Evolutionary conservation across 768 basidiomycete genomes (phyloP).

Genomic region (Neoboletus brunneissimus): DNA sequence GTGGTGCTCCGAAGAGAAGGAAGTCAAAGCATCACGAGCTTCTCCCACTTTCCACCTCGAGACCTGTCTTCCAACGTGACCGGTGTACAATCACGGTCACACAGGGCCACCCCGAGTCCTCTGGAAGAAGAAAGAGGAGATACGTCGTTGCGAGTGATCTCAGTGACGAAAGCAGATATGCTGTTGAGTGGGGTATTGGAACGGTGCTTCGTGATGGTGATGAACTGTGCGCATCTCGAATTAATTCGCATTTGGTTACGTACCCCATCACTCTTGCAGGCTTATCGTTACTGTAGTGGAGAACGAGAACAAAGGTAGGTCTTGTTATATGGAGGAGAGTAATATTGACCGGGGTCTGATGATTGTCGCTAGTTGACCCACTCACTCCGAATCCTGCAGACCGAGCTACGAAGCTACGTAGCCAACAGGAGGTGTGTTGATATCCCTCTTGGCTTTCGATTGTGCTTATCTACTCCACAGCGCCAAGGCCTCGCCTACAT

Average conservation of each 20-base stretch:
- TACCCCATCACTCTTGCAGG: conserved; percentile 31
- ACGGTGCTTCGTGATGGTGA: conserved; percentile 95
- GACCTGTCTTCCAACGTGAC: conserved; percentile 87
- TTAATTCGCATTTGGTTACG: neutral
- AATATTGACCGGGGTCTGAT: neutral
- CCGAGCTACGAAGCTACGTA: conserved; percentile 72
- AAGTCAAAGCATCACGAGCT: conserved; percentile 61
- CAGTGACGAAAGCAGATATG: conserved; percentile 91
- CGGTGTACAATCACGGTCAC: conserved; percentile 86
- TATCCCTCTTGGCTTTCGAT: neutral
- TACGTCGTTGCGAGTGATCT: conserved; percentile 95
- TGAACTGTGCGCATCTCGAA: conserved; percentile 53
- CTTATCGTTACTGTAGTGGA: conserved; percentile 89
- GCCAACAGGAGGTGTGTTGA: conserved; percentile 81
- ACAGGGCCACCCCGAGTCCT: conserved; percentile 75
- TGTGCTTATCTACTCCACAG: conserved; percentile 37
- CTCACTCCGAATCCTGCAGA: conserved; percentile 69
- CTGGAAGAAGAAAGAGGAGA: conserved; percentile 54
- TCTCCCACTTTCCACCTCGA: conserved; percentile 61
- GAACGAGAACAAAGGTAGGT: conserved; percentile 82
- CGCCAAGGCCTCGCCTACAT: conserved; percentile 88
- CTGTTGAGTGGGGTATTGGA: conserved; percentile 97
- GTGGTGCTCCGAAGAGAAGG: conserved; percentile 50
- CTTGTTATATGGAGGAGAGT: neutral
- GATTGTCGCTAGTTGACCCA: conserved; percentile 55